Base-by-base conservation (phyloP, 306 rosid genomes). In the Vigna mungo region DNA sequence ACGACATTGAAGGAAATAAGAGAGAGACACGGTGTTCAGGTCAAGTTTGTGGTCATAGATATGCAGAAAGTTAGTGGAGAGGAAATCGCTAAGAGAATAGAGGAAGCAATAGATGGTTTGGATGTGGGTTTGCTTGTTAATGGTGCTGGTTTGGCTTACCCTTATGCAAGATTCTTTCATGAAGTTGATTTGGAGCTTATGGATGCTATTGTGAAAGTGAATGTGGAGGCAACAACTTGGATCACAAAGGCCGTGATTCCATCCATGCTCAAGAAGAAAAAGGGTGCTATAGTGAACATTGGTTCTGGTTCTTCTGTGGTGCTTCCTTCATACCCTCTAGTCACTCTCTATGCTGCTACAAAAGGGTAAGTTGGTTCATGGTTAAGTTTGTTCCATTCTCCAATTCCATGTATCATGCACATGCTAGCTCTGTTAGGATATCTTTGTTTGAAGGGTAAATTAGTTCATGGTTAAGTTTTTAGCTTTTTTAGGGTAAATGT, bases 281-380 rank as follows among this genome's bases (percentile, higher is more conserved):
- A 81, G 13, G 93, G 91, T 9, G 90, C 85, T 7, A 82, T 90
- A 16, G n/a, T 89, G 2, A 89, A 89, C 46, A 77, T 87, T 68
- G 89, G 93, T 1, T 91, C 96, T 70, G 88, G 65, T 15, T 65
- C 96, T 7, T 4, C 84, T 34, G 14, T 41, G 39, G 74, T 83
- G 0, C 23, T 83, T 68, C 84, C 90, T 51, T 84, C 96, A 3
- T 83, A 66, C 41, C 92, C 96, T 73, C 54, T 91, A 0, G 60
- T 52, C 23, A 37, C 89, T 2, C 49, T 86, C 64, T 91, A 87
- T 77, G 82, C 90, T 71, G 83, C 96, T 25, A 23, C 96, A 36
- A 91, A 91, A 87, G 84, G 74, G 92, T 91, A 75, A 49, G 89
- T 58, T 3, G 20, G 1, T 54, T 7, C 48, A 16, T 60, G 9